These are phyloP conservation scores for Oldenlandia corymbosa DNA, from an alignment of 257 asterid genomes.

Conservation along the genomic window DNA sequence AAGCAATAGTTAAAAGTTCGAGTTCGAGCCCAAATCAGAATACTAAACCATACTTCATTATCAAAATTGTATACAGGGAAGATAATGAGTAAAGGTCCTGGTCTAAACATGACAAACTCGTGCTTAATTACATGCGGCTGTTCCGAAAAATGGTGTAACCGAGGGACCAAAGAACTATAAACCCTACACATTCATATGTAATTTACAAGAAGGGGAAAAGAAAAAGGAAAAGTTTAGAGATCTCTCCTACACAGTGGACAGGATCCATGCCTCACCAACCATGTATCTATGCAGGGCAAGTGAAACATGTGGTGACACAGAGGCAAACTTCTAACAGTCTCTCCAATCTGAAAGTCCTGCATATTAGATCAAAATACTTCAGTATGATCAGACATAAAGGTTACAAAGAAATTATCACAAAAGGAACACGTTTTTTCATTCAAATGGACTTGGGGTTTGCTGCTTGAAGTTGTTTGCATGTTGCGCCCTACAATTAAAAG, in stretches of 20 bases:
- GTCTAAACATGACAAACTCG: slow-evolving; percentile 17
- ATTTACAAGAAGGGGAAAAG: slow-evolving; percentile 15
- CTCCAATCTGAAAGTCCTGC: slow-evolving; percentile 88
- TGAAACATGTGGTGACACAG: slow-evolving; percentile 92
- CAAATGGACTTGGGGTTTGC: not conserved
- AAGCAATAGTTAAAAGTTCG: not conserved
- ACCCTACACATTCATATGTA: slow-evolving; percentile 30
- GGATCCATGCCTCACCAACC: slow-evolving; percentile 94
- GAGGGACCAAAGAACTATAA: slow-evolving; percentile 24
- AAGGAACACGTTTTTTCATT: not conserved
- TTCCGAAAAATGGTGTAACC: slow-evolving; percentile 14
- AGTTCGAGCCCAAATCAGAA: not conserved
- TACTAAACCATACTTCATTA: slow-evolving; percentile 18
- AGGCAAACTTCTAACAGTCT: slow-evolving; percentile 79
- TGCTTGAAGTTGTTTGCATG: not conserved
- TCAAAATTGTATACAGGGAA: slow-evolving; percentile 16
- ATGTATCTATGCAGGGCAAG: slow-evolving; percentile 87
- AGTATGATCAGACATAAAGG: not conserved
- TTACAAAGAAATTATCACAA: not conserved
- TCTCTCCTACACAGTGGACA: slow-evolving; percentile 98
- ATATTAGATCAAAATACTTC: not conserved
- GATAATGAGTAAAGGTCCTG: slow-evolving; percentile 9
- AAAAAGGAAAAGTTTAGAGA: slow-evolving; percentile 38
- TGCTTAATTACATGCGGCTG: slow-evolving; percentile 23
- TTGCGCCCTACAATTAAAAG: not conserved